Evolutionary conservation across 1,284 basidiomycete species (phyloP), one percentile per base, ranked within the genome.

Genomic region (Boletus calvinii): DNA sequence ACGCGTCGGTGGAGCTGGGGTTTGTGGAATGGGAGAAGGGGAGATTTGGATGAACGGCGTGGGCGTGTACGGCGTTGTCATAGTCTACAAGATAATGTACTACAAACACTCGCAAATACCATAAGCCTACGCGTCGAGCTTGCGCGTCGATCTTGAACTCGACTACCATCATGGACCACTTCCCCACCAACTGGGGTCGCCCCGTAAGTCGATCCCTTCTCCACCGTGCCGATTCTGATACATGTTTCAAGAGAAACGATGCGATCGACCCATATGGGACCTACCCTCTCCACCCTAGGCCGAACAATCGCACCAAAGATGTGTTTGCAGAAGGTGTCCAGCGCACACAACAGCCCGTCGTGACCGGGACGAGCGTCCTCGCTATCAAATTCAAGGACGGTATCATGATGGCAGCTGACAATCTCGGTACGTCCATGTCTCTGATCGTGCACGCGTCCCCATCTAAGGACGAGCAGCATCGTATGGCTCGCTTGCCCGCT

Each of bases 351-450:
- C 91, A 96, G 65, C 96, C 97, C 7, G 89, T 99, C 58, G 94
- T 98, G 13, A 99, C 96, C 0, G 97, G 96, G 61, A 97, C 96
- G 5, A 95, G 92, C 51, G 93, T 99, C 8, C 80, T 99, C 35
- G 97, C 90, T 6, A 78, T 99, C 69, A 91, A 91, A 72, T 99
- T 84, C 81, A 94, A 95, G 71, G 94, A 93, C 63, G 96, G 97
- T 3, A 86, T 99, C 60, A 98, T 99, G 93, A 86, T 99, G 77
- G 94, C 97, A n/a, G 93, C 97, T 32, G 96, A 99, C 77, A 98
- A 90, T 62, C 87, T 99, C 46, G 94, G 94, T 94, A 55, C 53
- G 71, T 63, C 29, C 32, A 26, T 20, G n/a, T 30, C 48, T 12
- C 36, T 18, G 11, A 34, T 47, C 38, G 29, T 37, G 36, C 15